Evolutionary conservation across 2,329 filamentous ascomycete species (phyloP), one percentile per base, ranked within the genome.

Genomic region (Cladosporium sp.): DNA sequence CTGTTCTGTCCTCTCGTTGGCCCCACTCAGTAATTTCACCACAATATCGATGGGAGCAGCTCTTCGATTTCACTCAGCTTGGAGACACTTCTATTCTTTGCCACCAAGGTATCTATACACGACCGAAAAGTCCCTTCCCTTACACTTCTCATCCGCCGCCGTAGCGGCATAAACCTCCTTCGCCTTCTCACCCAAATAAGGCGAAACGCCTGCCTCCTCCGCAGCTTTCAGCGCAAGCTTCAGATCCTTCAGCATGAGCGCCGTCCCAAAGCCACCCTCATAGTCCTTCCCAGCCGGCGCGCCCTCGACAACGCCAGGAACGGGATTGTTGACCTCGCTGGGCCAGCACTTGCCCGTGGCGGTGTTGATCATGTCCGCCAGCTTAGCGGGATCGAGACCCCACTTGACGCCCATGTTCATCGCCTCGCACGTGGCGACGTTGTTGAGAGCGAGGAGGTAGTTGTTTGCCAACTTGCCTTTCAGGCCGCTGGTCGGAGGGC

Each of bases 301-400:
- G 0, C 79, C 81, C 56, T 85, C 83, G 18, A 92, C 78, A 0
- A 96, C 90, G 11, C 90, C 91, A 9, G 84, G 84, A 3, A 97
- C 90, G 0, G 93, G 93, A 67, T 97, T 97, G 72, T 98, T 98
- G 57, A 95, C 77, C 72, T 96, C 91, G 63, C 86, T 93, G 1
- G 92, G 90, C 93, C 93, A 98, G 77, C 91, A 97, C 59, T 79
- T 82, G n/a, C 93, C 93, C 0, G 92, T 96, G 61, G 89, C 93
- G 3, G 87, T 86, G 68, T 96, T 97, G 74, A 98, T 89, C 70
- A 98, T 83, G 48, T 85, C 83, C 0, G 89, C 87, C 2, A 98
- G 78, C 7, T 83, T 84, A 55, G 79, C 81, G 1, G 81, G 75
- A 52, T 85, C 77, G 8, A 85, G 72, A 2, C 82, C 82, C 78